Evolutionary conservation across 2,329 filamentous ascomycete species (phyloP), one percentile per base, ranked within the genome.

Genomic region (Akanthomyces uredinophilus): DNA sequence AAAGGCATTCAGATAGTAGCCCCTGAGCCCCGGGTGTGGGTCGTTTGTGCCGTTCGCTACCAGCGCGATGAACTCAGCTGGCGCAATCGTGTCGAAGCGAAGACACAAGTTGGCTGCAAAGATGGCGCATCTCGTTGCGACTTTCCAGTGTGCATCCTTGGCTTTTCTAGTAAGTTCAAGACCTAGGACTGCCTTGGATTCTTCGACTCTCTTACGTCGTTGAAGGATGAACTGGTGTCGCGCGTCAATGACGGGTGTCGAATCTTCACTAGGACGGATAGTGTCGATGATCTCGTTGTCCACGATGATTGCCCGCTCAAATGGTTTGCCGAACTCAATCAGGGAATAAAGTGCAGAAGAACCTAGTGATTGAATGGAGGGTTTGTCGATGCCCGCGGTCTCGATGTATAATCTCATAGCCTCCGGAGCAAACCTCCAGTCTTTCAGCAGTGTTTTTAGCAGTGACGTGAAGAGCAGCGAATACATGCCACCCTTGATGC

Each of bases 381-480:
- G 87, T 73, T 96, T 96, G 75, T 99, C 95, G 18, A 96, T 92
- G 41, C 88, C 88, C 20, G 90, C 93, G 3, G 95, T 92, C 69
- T 90, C 86, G 66, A 99, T 95, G 75, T 96, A 99, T 10, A 95
- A 81, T 59, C 88, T 87, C 78, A 99, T 91, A 54, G 97, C 79
- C n/a, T 89, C 85, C 1, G 96, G 95, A 0, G 95, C 92, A 74
- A 93, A 97, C 44, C 93, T 89, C 96, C 96, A 99, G 73, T 99
- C 93, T 60, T 90, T 88, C 52, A 92, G 86, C 51, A 96, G 84
- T 0, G 94, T 96, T 76, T 93, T 96, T 6, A 92, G 84, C 41
- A 99, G 79, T 64, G 91, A 96, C 13, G 94, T 93, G 69, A 94
- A 96, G 20, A 98, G 79, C 32, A 99, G 77, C 0, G 93, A 93